These are phyloP conservation scores for Tinospora cordifolia DNA, from an alignment of 164 flowering plant species.

Conservation along the genomic window DNA sequence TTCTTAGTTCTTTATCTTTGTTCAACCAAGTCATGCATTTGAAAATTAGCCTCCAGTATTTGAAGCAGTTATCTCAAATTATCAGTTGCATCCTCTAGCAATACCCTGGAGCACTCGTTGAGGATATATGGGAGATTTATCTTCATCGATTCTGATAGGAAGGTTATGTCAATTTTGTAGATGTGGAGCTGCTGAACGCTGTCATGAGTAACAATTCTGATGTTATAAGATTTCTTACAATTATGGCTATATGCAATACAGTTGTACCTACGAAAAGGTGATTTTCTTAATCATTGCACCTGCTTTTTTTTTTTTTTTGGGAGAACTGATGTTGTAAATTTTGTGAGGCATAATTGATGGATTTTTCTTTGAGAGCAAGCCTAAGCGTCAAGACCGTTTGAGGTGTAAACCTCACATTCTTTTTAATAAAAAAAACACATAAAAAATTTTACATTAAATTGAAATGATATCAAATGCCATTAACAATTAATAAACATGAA, in stretches of 20 bases:
- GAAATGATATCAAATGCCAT: too few species aligned
- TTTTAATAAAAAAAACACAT: too few species aligned
- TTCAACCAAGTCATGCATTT: not conserved
- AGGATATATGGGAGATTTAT: not conserved
- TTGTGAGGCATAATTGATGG: too few species aligned
- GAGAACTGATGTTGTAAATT: not conserved
- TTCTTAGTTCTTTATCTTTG: not conserved
- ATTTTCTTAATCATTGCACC: slow-evolving; percentile 9
- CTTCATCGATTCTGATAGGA: slow-evolving; percentile 1
- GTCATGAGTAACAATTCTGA: slow-evolving; percentile 55
- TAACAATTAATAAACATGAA: too few species aligned
- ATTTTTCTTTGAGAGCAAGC: too few species aligned
- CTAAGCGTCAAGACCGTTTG: too few species aligned
- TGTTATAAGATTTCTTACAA: slow-evolving; percentile 62
- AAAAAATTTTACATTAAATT: too few species aligned
- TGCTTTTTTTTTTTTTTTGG: not conserved
- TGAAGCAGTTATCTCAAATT: not conserved
- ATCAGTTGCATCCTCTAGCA: not conserved
- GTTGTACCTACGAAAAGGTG: slow-evolving; percentile 82
- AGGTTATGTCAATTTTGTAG: slow-evolving; percentile 30
- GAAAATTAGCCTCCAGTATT: not conserved
- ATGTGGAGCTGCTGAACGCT: slow-evolving; percentile 63
- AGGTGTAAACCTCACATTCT: too few species aligned
- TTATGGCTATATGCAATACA: slow-evolving; percentile 95
- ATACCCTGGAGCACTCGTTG: not conserved